These are phyloP conservation scores for Camellia sinensis DNA, from an alignment of 148 eudicot genomes.

Conservation along the genomic window DNA sequence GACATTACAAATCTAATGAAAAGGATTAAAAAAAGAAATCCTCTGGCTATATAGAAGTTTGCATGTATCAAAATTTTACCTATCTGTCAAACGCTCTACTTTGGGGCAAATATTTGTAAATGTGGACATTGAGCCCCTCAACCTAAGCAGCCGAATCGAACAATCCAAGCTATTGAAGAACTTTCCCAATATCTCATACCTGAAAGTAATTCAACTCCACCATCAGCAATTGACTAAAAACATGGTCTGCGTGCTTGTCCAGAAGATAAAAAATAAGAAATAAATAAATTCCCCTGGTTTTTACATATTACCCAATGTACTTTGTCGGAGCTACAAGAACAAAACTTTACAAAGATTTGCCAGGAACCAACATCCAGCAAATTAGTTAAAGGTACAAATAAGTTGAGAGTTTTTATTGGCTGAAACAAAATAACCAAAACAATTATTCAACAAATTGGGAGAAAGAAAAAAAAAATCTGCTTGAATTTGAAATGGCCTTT, in stretches of 20 bases:
- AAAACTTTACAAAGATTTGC: not conserved
- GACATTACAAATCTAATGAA: not conserved
- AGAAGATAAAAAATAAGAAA: not conserved
- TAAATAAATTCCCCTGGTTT: not conserved
- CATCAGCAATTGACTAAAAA: not conserved
- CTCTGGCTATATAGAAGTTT: not conserved
- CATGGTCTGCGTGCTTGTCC: not conserved
- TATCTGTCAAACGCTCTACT: slow-evolving; percentile 57
- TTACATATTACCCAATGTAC: not conserved
- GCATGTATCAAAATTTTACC: slow-evolving; percentile 33
- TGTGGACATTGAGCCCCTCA: slow-evolving; percentile 40
- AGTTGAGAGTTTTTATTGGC: not conserved
- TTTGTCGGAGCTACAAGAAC: not conserved
- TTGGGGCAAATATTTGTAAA: slow-evolving; percentile 54
- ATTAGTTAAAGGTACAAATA: not conserved
- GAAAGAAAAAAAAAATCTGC: not conserved
- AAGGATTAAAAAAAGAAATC: not conserved
- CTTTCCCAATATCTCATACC: slow-evolving; percentile 57
- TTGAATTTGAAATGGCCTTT: not conserved
- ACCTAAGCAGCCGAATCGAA: slow-evolving; percentile 55
- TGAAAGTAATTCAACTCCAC: slow-evolving; percentile 21
- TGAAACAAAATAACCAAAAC: not conserved
- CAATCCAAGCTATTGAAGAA: slow-evolving; percentile 69
- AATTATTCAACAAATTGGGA: not conserved
- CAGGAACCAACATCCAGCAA: not conserved